Evolutionary conservation across 2,329 filamentous ascomycete genomes (phyloP).

Genomic region (Alternaria arborescens): DNA sequence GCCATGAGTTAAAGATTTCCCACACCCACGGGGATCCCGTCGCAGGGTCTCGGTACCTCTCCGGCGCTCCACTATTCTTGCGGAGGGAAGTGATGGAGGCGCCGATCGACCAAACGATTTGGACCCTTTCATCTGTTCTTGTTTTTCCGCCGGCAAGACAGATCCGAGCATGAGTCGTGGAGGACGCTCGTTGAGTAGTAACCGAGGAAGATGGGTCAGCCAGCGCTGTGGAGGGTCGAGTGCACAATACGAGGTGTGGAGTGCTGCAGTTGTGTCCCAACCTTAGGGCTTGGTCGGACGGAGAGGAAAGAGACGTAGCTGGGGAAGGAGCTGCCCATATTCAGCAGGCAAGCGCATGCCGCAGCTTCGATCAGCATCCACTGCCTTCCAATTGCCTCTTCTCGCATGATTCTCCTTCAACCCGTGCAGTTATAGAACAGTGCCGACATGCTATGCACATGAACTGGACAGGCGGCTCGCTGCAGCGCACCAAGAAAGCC

Average conservation of each 20-base stretch:
- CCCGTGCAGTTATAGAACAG: not conserved
- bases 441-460: slow-evolving; percentile 35
- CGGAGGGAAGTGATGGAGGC: slow-evolving; percentile 17
- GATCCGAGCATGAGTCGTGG: slow-evolving; percentile 6
- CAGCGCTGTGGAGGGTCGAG: not conserved
- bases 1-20: slow-evolving; percentile 10
- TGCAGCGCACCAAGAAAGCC: slow-evolving; percentile 50
- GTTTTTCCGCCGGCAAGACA: slow-evolving; percentile 13
- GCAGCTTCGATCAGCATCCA: slow-evolving; percentile 1
- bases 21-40: slow-evolving; percentile 19
- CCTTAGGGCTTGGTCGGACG: not conserved
- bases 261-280: not conserved
- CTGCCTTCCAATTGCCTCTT: not conserved
- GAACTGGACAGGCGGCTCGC: slow-evolving; percentile 61
- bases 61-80: slow-evolving; percentile 25
- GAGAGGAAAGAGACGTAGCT: not conserved
- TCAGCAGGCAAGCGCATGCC: slow-evolving; percentile 17
- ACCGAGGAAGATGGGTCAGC: not conserved
- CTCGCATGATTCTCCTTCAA: not conserved
- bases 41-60: slow-evolving; percentile 22
- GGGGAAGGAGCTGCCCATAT: slow-evolving; percentile 1
- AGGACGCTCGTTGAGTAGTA: not conserved
- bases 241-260: not conserved
- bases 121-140: slow-evolving; percentile 15
- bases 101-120: slow-evolving; percentile 15